Conservation (phyloP, 306 rosid genomes). For the Inga laurina region DNA sequence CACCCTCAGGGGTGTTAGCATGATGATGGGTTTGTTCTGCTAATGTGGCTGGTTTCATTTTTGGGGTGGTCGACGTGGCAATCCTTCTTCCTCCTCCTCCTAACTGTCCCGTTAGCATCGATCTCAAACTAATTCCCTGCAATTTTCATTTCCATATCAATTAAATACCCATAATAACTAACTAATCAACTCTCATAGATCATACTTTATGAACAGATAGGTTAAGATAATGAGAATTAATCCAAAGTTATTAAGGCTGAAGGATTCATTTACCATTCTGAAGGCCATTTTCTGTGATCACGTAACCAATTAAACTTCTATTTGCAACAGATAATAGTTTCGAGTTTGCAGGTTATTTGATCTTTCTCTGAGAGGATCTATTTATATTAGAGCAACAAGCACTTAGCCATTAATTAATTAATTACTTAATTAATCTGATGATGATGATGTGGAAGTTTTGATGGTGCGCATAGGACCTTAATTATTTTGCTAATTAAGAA, state of each 20-base stretch:
- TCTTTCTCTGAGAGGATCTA: background rate
- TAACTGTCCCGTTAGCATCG: background rate
- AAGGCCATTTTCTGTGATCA: constrained; percentile 37
- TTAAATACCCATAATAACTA: too few species aligned
- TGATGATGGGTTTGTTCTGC: background rate
- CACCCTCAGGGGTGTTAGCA: background rate
- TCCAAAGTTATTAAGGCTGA: background rate
- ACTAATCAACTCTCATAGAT: too few species aligned
- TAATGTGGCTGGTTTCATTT: constrained; percentile 27
- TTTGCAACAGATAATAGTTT: background rate
- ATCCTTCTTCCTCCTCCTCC: constrained; percentile 38
- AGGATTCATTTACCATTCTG: background rate
- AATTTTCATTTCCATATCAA: background rate
- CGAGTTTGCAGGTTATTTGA: background rate
- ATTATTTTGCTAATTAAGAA: background rate
- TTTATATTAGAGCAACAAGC: constrained; percentile 20
- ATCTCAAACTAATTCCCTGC: constrained; percentile 24
- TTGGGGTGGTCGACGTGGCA: constrained; percentile 32
- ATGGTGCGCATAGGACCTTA: background rate
- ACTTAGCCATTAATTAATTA: constrained; percentile 20
- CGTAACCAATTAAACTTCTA: background rate
- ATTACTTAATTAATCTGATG: background rate
- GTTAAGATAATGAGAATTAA: background rate
- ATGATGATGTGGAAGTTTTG: constrained; percentile 1
- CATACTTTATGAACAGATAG: too few species aligned